Percentiles rank a stretch among this genome's conserved stretches.
Evolutionary conservation across 208 protist genomes (phyloP).

Genomic region (Endotrypanum monterogeii): DNA sequence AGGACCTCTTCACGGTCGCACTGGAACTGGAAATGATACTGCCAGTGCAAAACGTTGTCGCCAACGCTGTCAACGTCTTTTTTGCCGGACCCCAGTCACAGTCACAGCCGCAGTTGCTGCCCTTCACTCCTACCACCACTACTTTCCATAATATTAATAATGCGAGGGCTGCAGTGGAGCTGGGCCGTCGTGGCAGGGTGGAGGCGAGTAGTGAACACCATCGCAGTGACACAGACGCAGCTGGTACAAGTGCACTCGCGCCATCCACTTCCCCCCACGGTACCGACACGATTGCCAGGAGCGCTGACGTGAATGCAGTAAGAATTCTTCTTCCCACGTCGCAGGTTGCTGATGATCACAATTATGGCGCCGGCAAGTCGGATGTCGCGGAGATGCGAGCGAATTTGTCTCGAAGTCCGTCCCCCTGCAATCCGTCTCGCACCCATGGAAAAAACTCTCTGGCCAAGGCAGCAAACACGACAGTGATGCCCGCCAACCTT

Average conservation of each 20-base stretch:
- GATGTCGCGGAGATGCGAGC: background rate
- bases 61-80: conserved; percentile 55
- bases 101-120: background rate
- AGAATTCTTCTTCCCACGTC: background rate
- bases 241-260: background rate
- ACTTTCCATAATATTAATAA: too few relatives aligned
- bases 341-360: background rate
- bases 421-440: background rate
- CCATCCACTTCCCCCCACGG: background rate
- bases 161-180: background rate
- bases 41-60: conserved; percentile 58
- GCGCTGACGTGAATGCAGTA: background rate
- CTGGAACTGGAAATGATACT: conserved; percentile 42
- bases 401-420: background rate
- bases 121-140: background rate
- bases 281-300: background rate
- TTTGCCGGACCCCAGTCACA: conserved; percentile 18
- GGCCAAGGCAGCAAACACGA: background rate
- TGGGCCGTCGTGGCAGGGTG: background rate
- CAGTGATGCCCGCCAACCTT: background rate
- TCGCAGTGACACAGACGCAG: background rate
- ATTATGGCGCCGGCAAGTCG: background rate
- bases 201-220: background rate
- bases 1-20: conserved; percentile 54
- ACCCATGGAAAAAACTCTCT: background rate